Percentiles rank a stretch among this genome's conserved stretches.
These are phyloP conservation scores for Coniochaeta pulveracea DNA, from an alignment of 2,329 filamentous ascomycete species.

Conservation along the genomic window DNA sequence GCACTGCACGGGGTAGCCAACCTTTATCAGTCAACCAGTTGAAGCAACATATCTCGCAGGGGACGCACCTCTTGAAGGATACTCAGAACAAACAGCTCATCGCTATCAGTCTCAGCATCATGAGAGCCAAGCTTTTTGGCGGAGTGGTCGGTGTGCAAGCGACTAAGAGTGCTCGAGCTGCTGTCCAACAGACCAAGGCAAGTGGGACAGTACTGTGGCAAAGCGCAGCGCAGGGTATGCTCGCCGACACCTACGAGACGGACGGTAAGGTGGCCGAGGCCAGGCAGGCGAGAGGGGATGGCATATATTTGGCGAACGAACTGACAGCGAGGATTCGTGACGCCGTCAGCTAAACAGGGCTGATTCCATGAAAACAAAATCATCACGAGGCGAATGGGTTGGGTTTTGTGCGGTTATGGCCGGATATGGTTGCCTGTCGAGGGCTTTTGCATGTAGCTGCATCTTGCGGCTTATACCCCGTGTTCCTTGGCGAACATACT, in stretches of 20 bases:
- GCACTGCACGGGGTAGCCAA: constrained; percentile 51
- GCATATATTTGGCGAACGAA: constrained; percentile 27
- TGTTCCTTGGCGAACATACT: no score
- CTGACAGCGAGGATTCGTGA: no score
- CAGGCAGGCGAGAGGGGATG: constrained; percentile 26
- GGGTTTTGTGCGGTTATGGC: no score
- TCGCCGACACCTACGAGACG: constrained; percentile 63
- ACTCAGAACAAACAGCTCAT: constrained; percentile 69
- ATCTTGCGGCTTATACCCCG: no score
- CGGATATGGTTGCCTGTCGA: no score
- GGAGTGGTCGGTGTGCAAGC: constrained; percentile 73
- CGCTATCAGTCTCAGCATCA: constrained; percentile 74
- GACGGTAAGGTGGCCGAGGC: constrained; percentile 41
- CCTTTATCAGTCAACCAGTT: constrained; percentile 60
- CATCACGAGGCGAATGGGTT: no score
- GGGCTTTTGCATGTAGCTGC: no score
- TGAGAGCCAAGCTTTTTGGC: constrained; percentile 73
- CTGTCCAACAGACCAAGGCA: constrained; percentile 54
- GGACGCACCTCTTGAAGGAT: constrained; percentile 57
- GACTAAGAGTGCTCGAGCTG: constrained; percentile 63
- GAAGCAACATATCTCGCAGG: constrained; percentile 66
- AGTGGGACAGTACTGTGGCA: constrained; percentile 66
- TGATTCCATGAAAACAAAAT: no score
- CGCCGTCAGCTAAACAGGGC: no score
- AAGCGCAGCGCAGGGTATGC: constrained; percentile 70